A percentile compares a stretch with the other conserved stretches of the same genome.
Conservation (phyloP, 495 filamentous ascomycete species). For the Pyrenopolyporus hunteri region DNA sequence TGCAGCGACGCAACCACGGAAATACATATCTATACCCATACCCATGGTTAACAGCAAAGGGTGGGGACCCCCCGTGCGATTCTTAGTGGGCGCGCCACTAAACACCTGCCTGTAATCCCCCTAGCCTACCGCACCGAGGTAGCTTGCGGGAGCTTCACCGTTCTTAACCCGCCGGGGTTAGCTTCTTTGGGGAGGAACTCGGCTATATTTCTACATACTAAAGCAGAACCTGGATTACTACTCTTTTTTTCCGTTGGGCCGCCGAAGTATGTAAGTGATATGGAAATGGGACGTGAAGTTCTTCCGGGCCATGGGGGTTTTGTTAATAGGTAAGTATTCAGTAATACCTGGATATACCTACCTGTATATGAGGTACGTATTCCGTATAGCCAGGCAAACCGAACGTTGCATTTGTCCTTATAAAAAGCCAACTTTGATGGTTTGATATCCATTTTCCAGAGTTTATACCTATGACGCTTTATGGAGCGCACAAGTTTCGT, state of each 20-base stretch:
- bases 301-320: too few species aligned
- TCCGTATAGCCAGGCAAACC: too few species aligned
- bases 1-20: too few species aligned
- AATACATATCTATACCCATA: too few species aligned
- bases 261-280: conserved; percentile 22
- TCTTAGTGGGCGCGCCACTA: conserved; percentile 13
- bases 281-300: too few species aligned
- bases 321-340: too few species aligned
- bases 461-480: neutral
- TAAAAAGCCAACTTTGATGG: neutral
- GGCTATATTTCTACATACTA: conserved; percentile 36
- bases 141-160: conserved; percentile 1
- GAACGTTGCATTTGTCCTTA: neutral
- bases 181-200: conserved; percentile 10
- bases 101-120: conserved; percentile 16
- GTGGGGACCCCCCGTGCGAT: conserved; percentile 9
- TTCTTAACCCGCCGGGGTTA: conserved; percentile 16
- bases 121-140: conserved; percentile 19
- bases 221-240: conserved; percentile 2
- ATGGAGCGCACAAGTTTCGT: neutral
- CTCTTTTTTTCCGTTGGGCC: conserved; percentile 32
- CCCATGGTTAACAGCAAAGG: neutral
- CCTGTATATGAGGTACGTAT: too few species aligned
- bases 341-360: too few species aligned
- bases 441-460: neutral